A percentile compares a stretch with the other conserved stretches of the same genome.
These are phyloP conservation scores for Leccinum huronense DNA, from an alignment of 1,284 basidiomycete species.

Conservation along the genomic window DNA sequence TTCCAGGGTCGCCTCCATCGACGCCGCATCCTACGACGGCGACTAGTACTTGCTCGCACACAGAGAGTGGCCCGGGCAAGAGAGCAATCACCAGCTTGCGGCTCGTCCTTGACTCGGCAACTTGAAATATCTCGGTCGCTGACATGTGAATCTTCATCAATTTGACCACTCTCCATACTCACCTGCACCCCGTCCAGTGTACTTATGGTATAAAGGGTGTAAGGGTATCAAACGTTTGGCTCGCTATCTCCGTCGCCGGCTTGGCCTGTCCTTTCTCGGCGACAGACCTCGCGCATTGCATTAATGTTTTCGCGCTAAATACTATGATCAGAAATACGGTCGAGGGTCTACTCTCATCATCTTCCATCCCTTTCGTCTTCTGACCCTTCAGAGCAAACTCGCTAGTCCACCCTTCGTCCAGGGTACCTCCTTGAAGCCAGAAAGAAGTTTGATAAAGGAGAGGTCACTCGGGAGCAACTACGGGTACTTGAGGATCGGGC, in stretches of 20 bases:
- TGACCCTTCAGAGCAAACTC: slow-evolving; percentile 40
- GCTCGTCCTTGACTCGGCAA: too few relatives aligned
- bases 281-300: slow-evolving; percentile 28
- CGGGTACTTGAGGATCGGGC: neutral
- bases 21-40: too few relatives aligned
- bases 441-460: neutral
- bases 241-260: slow-evolving; percentile 66
- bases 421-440: neutral
- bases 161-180: too few relatives aligned
- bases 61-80: too few relatives aligned
- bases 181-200: too few relatives aligned
- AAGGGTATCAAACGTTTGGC: slow-evolving; percentile 53
- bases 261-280: slow-evolving; percentile 62
- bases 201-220: slow-evolving; percentile 29
- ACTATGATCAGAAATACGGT: slow-evolving; percentile 29
- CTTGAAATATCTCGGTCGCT: too few relatives aligned
- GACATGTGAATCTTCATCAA: slow-evolving; percentile 3
- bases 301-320: slow-evolving; percentile 21
- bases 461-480: neutral
- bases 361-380: slow-evolving; percentile 34
- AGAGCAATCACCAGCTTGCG: too few relatives aligned
- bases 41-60: too few relatives aligned
- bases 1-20: too few relatives aligned
- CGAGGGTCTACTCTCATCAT: slow-evolving; percentile 25
- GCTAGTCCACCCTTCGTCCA: slow-evolving; percentile 35